Evolutionary conservation across 768 basidiomycete species (phyloP), one percentile per base, ranked within the genome.

Genomic region (Podaxis sp.): DNA sequence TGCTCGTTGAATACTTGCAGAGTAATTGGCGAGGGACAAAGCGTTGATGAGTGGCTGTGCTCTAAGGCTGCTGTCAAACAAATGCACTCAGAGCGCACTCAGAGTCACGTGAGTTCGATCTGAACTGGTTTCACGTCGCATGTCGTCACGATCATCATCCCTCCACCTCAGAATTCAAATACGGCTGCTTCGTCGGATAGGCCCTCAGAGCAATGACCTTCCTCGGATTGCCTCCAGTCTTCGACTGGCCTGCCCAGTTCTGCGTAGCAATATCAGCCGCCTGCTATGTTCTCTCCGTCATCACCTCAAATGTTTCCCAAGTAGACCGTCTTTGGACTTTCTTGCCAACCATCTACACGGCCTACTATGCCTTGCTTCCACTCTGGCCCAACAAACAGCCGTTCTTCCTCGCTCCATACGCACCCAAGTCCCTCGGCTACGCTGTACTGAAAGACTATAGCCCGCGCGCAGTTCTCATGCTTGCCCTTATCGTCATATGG

Each of bases 261-360:
- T 89, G 87, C 65, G 56, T 80, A 0, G 78, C 78, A 33, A 71
- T 75, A 0, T 85, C 86, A 0, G 63, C 71, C 3, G 70, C 71
- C 0, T 82, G 85, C 6, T 94, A 84, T 68, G 65, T 90, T 6
- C 71, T 82, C 4, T 90, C 90, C 6, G 55, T 93, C 24, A 51
- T 90, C 40, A 93, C 91, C 0, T 81, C 83, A 46, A 95, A 96
- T 68, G 89, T 91, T 53, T 92, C 90, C 1, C 92, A 95, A 71
- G 93, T 96, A 26, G 94, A 98, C 76, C 85, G 92, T 30, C 70
- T 94, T 28, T 88, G 87, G 87, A 86, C 91, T 0, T 86, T 95
- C 73, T 68, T 92, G 38, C 95, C 96, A 0, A 82, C 89, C 6
- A 80, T 96, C 20, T 96, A 96, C 74, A 85, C 88, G 0, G 86